These are phyloP conservation scores for Fusarium temperatum DNA, from an alignment of 2,329 filamentous ascomycete species.

Conservation along the genomic window DNA sequence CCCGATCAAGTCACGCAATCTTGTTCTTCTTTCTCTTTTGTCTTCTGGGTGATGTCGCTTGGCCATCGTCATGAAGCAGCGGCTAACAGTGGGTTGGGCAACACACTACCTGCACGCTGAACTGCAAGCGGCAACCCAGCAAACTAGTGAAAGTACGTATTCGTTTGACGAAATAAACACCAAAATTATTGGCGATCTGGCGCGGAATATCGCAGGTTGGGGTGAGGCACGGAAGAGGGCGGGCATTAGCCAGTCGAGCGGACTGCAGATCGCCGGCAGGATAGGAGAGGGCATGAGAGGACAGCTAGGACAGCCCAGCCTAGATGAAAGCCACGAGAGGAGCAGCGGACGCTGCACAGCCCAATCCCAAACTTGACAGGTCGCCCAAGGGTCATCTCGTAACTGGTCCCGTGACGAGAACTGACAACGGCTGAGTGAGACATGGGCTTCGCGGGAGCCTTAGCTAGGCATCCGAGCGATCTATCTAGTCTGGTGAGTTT, in stretches of 20 bases:
- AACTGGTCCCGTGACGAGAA: slow-evolving; percentile 23
- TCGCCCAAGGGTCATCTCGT: slow-evolving; percentile 14
- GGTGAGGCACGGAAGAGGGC: slow-evolving; percentile 11
- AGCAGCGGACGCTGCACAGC: slow-evolving; percentile 14
- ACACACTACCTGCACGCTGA: not conserved
- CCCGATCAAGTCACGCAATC: slow-evolving; percentile 12
- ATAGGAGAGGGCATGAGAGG: slow-evolving; percentile 6
- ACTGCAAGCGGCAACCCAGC: slow-evolving; percentile 25
- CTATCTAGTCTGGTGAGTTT: slow-evolving; percentile 10
- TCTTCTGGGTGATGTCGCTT: slow-evolving; percentile 12
- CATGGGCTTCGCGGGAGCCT: slow-evolving; percentile 26
- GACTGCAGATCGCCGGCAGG: slow-evolving; percentile 17
- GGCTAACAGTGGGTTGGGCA: slow-evolving; percentile 28
- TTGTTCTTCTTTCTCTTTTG: not conserved
- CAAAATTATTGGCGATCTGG: not conserved
- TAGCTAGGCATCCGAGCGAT: slow-evolving; percentile 23
- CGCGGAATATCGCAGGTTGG: slow-evolving; percentile 1
- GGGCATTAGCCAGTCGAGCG: slow-evolving; percentile 20
- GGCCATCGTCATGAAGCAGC: slow-evolving; percentile 36
- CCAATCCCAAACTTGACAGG: slow-evolving; percentile 15
- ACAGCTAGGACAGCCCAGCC: not conserved
- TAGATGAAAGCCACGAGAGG: not conserved
- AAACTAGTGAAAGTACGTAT: slow-evolving; percentile 1
- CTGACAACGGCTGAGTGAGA: slow-evolving; percentile 13
- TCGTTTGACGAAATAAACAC: not conserved